These are phyloP conservation scores for Colletotrichum truncatum DNA, from an alignment of 2,329 filamentous ascomycete genomes.

Conservation along the genomic window DNA sequence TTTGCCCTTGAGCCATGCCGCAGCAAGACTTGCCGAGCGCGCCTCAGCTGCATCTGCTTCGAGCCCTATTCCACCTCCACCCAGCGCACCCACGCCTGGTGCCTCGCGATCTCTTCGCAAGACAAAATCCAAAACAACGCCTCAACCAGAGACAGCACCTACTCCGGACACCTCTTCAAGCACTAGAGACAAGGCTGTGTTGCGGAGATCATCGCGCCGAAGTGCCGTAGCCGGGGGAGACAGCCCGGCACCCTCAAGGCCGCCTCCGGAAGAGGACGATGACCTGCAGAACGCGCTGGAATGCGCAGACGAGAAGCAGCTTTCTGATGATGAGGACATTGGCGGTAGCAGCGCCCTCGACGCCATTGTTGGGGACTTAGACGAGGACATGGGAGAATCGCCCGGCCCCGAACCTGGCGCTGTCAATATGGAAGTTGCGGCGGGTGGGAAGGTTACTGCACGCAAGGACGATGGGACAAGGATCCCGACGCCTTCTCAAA, in stretches of 20 bases:
- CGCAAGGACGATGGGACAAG: constrained; percentile 91
- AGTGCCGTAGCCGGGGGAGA: constrained; percentile 59
- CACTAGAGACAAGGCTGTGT: constrained; percentile 64
- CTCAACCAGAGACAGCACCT: constrained; percentile 48
- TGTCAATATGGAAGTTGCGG: constrained; percentile 89
- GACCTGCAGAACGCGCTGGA: constrained; percentile 78
- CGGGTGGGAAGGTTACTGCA: constrained; percentile 87
- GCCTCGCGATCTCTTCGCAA: constrained; percentile 54
- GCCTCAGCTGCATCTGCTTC: constrained; percentile 46
- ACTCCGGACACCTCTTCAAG: constrained; percentile 56
- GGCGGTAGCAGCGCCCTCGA: constrained; percentile 77
- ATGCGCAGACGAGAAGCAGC: constrained; percentile 89
- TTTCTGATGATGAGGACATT: constrained; percentile 76
- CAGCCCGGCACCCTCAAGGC: constrained; percentile 58
- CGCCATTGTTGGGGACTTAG: constrained; percentile 88
- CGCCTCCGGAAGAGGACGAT: constrained; percentile 67
- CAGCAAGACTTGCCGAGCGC: constrained; percentile 57
- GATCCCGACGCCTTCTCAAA: constrained; percentile 82
- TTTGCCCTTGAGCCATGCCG: constrained; percentile 60
- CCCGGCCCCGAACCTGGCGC: constrained; percentile 82
- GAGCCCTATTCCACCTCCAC: constrained; percentile 46
- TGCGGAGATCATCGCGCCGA: constrained; percentile 72
- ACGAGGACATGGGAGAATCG: constrained; percentile 82
- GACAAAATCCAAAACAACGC: constrained; percentile 57
- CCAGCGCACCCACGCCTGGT: constrained; percentile 48